Evolutionary conservation across 2,329 filamentous ascomycete species (phyloP).

Genomic region (Phoma sp.): DNA sequence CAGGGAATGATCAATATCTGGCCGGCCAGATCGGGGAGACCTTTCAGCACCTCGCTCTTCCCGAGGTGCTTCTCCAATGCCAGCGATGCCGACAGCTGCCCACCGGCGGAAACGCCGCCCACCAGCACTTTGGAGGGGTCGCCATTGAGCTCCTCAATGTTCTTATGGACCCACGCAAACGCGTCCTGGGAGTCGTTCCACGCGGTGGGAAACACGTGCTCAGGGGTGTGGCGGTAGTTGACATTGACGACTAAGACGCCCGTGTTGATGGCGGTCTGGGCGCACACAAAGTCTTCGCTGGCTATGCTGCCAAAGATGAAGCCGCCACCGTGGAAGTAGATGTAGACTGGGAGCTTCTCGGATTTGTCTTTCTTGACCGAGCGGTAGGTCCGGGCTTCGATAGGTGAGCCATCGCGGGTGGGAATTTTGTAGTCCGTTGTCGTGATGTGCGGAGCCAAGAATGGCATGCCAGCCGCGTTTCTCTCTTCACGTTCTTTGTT

Average conservation of each 20-base stretch:
- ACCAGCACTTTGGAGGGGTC: conserved; percentile 55
- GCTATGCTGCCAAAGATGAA: conserved; percentile 62
- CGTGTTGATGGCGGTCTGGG: conserved; percentile 53
- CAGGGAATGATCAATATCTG: conserved; percentile 51
- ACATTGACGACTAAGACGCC: conserved; percentile 59
- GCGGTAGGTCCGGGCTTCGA: conserved; percentile 58
- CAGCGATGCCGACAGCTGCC: conserved; percentile 57
- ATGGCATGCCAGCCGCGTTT: conserved; percentile 26
- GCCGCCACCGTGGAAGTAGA: conserved; percentile 60
- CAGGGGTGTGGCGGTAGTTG: conserved; percentile 65
- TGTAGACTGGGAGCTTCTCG: conserved; percentile 55
- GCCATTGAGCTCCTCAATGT: conserved; percentile 49
- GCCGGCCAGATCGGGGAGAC: conserved; percentile 51
- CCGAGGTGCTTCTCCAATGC: conserved; percentile 54
- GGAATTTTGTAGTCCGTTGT: conserved; percentile 40
- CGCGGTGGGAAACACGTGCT: conserved; percentile 58
- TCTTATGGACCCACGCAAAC: conserved; percentile 60
- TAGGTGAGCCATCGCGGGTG: conserved; percentile 53
- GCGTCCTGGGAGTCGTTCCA: conserved; percentile 62
- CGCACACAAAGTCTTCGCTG: conserved; percentile 61
- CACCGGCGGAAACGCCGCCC: conserved; percentile 59
- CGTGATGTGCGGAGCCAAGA: conserved; percentile 30
- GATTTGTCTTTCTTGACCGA: conserved; percentile 41
- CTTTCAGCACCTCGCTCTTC: conserved; percentile 36
- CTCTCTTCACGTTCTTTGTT: conserved; percentile 31